These are phyloP conservation scores for Schizosaccharomyces versatilis DNA, from an alignment of 1,139 yeast species.

Conservation along the genomic window DNA sequence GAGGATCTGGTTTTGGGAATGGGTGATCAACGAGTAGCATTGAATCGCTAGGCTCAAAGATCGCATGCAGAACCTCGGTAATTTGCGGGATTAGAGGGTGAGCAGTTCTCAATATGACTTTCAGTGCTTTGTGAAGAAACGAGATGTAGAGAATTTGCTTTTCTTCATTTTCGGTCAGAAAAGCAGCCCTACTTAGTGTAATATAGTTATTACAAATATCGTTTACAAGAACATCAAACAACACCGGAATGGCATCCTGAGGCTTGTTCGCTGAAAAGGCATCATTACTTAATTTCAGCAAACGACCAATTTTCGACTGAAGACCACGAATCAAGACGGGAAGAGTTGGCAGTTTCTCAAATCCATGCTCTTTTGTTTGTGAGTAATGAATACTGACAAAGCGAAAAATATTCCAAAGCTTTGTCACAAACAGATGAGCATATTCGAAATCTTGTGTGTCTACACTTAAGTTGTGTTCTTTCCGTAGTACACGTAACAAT, in stretches of 20 bases:
- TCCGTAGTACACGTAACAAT: constrained; percentile 7
- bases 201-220: neutral
- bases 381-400: constrained; percentile 4
- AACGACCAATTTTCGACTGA: neutral
- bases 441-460: constrained; percentile 6
- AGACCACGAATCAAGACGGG: neutral
- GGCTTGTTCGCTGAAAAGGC: neutral
- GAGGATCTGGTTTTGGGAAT: too few relatives aligned
- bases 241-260: neutral
- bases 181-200: too few relatives aligned
- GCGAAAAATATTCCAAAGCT: constrained; percentile 10
- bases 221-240: neutral
- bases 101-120: too few relatives aligned
- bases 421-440: constrained; percentile 6
- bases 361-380: neutral
- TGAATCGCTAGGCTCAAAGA: too few relatives aligned
- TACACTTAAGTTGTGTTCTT: constrained; percentile 6
- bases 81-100: too few relatives aligned
- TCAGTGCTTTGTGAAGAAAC: too few relatives aligned
- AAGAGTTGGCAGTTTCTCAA: neutral
- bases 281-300: neutral
- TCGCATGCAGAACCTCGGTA: too few relatives aligned
- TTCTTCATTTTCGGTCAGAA: too few relatives aligned
- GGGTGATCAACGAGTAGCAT: too few relatives aligned
- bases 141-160: too few relatives aligned